These are phyloP conservation scores for Eucalyptus pauciflora DNA, from an alignment of 345 rosid species.

Conservation along the genomic window DNA sequence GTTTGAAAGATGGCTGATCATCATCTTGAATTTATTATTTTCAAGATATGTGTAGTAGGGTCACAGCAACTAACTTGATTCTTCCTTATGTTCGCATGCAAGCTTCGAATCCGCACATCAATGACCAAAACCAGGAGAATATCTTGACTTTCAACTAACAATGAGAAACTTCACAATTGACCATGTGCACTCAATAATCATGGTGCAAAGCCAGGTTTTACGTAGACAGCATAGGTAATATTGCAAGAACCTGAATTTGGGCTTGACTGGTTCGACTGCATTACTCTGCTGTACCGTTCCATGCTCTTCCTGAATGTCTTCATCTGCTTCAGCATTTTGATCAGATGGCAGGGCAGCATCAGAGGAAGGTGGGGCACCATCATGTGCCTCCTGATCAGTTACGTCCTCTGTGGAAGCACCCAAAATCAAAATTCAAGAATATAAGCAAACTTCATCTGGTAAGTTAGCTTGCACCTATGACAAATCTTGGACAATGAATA, in stretches of 20 bases:
- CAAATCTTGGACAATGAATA: background rate
- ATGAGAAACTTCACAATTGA: background rate
- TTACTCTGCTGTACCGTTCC: background rate
- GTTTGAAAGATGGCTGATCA: background rate
- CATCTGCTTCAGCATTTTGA: background rate
- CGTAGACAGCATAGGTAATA: background rate
- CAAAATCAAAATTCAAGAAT: background rate
- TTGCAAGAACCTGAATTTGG: constrained; percentile 50
- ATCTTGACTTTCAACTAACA: background rate
- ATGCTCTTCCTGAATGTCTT: background rate
- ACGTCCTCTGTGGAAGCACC: background rate
- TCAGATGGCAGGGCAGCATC: background rate
- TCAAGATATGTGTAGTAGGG: background rate
- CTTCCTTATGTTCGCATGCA: background rate
- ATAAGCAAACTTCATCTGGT: background rate
- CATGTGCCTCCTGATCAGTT: background rate
- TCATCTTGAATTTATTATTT: background rate
- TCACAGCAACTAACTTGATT: background rate
- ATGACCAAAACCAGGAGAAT: background rate
- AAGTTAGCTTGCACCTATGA: background rate
- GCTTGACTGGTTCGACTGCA: constrained; percentile 15
- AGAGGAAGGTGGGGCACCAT: background rate
- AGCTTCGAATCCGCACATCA: background rate
- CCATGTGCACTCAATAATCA: background rate
- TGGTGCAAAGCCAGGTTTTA: background rate